Evolutionary conservation across 2,329 filamentous ascomycete species (phyloP).

Genomic region (Pestalotiopsis sp.): DNA sequence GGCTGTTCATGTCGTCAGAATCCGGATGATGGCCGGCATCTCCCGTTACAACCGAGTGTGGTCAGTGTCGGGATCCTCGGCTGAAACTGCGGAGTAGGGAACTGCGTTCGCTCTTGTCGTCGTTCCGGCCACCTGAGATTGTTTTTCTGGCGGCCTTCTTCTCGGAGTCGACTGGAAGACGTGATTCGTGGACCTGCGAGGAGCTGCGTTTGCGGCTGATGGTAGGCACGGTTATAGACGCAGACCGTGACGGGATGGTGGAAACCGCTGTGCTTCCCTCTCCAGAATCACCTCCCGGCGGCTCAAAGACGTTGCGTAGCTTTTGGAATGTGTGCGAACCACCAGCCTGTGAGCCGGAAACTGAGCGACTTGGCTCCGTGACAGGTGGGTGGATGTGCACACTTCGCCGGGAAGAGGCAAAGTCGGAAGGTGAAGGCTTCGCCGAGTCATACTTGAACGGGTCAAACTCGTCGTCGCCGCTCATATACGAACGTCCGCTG

Average conservation of each 20-base stretch:
- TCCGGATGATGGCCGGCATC: constrained; percentile 13
- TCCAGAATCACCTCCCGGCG: not conserved
- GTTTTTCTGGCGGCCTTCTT: not conserved
- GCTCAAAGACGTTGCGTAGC: constrained; percentile 43
- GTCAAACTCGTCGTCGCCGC: constrained; percentile 23
- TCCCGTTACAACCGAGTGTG: constrained; percentile 36
- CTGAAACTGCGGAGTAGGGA: constrained; percentile 27
- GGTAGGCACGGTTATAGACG: constrained; percentile 24
- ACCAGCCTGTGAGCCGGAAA: constrained; percentile 15
- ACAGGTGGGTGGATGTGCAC: not conserved
- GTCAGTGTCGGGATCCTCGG: constrained; percentile 32
- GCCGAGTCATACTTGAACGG: constrained; percentile 23
- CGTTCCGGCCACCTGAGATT: constrained; percentile 19
- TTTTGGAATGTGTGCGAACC: constrained; percentile 36
- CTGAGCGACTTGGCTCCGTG: constrained; percentile 9
- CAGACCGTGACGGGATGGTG: constrained; percentile 24
- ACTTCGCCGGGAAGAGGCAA: not conserved
- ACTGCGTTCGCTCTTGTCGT: constrained; percentile 28
- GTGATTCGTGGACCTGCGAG: constrained; percentile 14
- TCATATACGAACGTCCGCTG: constrained; percentile 17
- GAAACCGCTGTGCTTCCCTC: not conserved
- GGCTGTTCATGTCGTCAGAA: not conserved
- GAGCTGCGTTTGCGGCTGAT: constrained; percentile 14
- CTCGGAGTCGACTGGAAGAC: not conserved
- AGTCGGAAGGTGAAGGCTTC: constrained; percentile 10